Evolutionary conservation across 352 stramenopile species (phyloP).

Genomic region (Elongisporangium anandrum): DNA sequence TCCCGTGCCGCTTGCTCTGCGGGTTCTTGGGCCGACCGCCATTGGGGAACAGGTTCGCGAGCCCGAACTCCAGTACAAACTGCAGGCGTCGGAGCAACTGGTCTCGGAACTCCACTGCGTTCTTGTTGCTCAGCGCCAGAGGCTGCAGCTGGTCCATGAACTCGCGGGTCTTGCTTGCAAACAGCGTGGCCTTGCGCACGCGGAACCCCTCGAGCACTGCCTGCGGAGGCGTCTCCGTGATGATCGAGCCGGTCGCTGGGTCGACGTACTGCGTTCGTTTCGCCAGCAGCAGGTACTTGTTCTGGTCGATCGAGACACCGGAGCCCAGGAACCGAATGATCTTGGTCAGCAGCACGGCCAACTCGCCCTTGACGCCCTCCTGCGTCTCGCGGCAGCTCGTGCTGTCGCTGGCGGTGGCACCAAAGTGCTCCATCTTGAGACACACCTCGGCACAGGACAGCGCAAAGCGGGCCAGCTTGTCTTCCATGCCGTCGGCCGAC

Average conservation of each 20-base stretch:
- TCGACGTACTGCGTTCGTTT: conserved; percentile 29
- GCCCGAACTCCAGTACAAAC: conserved; percentile 53
- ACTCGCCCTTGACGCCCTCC: conserved; percentile 20
- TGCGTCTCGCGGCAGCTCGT: neutral
- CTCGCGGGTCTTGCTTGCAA: conserved; percentile 27
- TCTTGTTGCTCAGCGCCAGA: conserved; percentile 28
- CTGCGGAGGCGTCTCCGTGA: conserved; percentile 35
- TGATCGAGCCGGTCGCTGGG: conserved; percentile 25
- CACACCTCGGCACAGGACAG: conserved; percentile 37
- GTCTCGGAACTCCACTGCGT: conserved; percentile 39
- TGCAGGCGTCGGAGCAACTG: conserved; percentile 34
- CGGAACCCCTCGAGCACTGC: conserved; percentile 51
- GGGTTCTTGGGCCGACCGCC: conserved; percentile 26
- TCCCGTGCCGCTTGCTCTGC: conserved; percentile 14
- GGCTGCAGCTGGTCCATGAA: conserved; percentile 50
- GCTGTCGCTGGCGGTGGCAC: conserved; percentile 9
- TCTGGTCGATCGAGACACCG: conserved; percentile 55
- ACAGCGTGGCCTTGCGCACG: conserved; percentile 33
- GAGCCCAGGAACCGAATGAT: conserved; percentile 55
- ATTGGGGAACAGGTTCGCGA: conserved; percentile 64
- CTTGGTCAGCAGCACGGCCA: conserved; percentile 49
- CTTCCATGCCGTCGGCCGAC: conserved; percentile 47
- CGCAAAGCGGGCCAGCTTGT: conserved; percentile 49
- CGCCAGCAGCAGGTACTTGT: conserved; percentile 46
- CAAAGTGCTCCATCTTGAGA: conserved; percentile 56